Evolutionary conservation across 345 rosid genomes (phyloP), one percentile per base, ranked within the genome.

Genomic region (Acer negundo): DNA sequence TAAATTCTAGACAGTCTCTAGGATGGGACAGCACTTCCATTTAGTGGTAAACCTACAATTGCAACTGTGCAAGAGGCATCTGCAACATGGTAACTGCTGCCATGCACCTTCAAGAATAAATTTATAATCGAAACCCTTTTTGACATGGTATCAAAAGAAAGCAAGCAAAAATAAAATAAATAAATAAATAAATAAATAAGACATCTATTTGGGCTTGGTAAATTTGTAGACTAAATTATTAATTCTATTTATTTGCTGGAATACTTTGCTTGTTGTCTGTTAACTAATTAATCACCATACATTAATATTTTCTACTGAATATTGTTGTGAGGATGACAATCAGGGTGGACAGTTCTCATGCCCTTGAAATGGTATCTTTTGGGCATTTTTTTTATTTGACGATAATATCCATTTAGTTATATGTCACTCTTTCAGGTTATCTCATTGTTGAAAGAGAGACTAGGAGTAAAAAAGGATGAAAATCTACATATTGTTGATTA

Each of bases 371-470:
- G 24, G 10, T 31, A 7, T 44, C 59, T 49, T 64, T 31, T 49
- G 24, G 0, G 20, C 6, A 2, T 49, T 31, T 64, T 64, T 28
- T n/a, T 49, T 10, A 28, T 46, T 74, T n/a, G 46, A 13, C 19
- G 15, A 65, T n/a, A n/a, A 31, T n/a, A 67, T 44, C 24, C 74
- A 20, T 70, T 46, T 78, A 70, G 55, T 80, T 42, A 58, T 65
- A 11, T 49, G 69, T 76, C 63, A 55, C 63, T 15, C 62, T 28
- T 89, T 86, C 89, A 95, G 99, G 92, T 93, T 77, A 87, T 92
- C 67, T 85, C 92, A 22, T 87, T 88, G 92, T 80, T 95, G 79
- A 95, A 93, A 86, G 91, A 92, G 84, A 95, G 85, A 86, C 92
- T 95, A 75, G 93, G 94, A 75, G 86, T 93, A 10, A 75, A 86